phyloP scores from a whole-genome alignment of 2,329 filamentous ascomycete genomes.

The Parastagonospora nodorum region DNA sequence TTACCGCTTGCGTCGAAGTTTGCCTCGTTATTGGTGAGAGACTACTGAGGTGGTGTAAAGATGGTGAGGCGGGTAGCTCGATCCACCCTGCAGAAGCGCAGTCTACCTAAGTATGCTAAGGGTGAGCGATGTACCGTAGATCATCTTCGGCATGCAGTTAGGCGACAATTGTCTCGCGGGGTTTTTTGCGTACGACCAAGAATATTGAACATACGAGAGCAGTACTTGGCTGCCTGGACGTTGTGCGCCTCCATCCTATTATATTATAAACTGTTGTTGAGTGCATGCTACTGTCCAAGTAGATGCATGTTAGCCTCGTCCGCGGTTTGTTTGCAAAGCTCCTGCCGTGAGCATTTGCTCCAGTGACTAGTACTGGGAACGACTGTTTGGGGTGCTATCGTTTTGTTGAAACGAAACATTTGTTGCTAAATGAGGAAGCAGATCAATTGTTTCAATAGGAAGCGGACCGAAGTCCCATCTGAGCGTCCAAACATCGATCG shows the following conservation, averaged over 20 bases:
- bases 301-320: neutral
- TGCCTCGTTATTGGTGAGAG: slow-evolving; percentile 19
- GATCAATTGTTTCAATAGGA: slow-evolving; percentile 19
- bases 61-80: slow-evolving; percentile 22
- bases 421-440: slow-evolving; percentile 26
- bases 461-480: slow-evolving; percentile 12
- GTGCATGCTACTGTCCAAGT: too few species aligned
- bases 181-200: neutral
- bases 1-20: neutral
- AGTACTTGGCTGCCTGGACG: too few species aligned
- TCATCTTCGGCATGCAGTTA: neutral
- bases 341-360: slow-evolving; percentile 1
- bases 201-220: slow-evolving; percentile 1
- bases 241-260: neutral
- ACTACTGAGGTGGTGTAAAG: slow-evolving; percentile 18
- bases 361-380: neutral
- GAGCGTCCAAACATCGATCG: slow-evolving; percentile 19
- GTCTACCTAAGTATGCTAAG: slow-evolving; percentile 18
- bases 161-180: neutral
- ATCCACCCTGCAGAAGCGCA: slow-evolving; percentile 17
- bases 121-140: slow-evolving; percentile 1
- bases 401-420: slow-evolving; percentile 17
- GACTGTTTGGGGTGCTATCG: slow-evolving; percentile 5
- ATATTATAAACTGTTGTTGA: too few species aligned
- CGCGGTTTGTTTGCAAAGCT: neutral